Conservation (phyloP, 2,329 filamentous ascomycete species). For the Penicillium brevicompactum region DNA sequence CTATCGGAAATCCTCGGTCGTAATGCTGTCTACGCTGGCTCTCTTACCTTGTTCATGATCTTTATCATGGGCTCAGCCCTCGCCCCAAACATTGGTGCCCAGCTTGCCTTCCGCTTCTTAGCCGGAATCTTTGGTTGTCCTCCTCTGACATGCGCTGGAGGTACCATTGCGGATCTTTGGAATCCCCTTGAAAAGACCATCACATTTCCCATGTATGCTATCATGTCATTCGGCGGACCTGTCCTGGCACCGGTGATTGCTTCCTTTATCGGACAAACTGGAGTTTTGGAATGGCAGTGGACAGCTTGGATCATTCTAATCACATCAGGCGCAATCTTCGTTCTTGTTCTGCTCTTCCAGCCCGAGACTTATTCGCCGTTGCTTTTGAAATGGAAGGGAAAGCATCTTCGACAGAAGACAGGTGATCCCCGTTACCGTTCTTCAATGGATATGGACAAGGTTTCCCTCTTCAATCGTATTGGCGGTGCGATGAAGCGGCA, state of each 20-base stretch:
- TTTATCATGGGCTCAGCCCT: constrained; percentile 53
- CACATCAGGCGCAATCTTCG: constrained; percentile 36
- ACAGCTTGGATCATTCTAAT: constrained; percentile 49
- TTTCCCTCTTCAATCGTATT: constrained; percentile 44
- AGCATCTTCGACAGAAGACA: constrained; percentile 42
- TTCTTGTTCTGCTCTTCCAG: constrained; percentile 46
- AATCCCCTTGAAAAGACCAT: constrained; percentile 51
- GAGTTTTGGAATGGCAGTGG: constrained; percentile 41
- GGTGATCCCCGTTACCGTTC: constrained; percentile 52
- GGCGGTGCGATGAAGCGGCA: constrained; percentile 52
- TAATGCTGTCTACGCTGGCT: constrained; percentile 53
- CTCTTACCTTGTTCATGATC: constrained; percentile 51
- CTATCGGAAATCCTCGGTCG: constrained; percentile 53
- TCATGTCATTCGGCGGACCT: constrained; percentile 44
- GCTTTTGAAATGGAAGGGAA: constrained; percentile 48
- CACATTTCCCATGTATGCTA: constrained; percentile 55
- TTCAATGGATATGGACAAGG: constrained; percentile 49
- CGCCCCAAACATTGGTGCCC: constrained; percentile 52
- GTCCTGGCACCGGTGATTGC: constrained; percentile 26
- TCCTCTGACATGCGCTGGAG: constrained; percentile 50
- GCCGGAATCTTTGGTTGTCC: constrained; percentile 52
- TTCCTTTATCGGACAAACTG: constrained; percentile 25
- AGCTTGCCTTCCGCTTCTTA: constrained; percentile 54
- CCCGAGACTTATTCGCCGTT: constrained; percentile 55
- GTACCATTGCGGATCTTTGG: constrained; percentile 52